Evolutionary conservation across 2,329 filamentous ascomycete species (phyloP).

Genomic region (Allantophomopsis cytisporea): DNA sequence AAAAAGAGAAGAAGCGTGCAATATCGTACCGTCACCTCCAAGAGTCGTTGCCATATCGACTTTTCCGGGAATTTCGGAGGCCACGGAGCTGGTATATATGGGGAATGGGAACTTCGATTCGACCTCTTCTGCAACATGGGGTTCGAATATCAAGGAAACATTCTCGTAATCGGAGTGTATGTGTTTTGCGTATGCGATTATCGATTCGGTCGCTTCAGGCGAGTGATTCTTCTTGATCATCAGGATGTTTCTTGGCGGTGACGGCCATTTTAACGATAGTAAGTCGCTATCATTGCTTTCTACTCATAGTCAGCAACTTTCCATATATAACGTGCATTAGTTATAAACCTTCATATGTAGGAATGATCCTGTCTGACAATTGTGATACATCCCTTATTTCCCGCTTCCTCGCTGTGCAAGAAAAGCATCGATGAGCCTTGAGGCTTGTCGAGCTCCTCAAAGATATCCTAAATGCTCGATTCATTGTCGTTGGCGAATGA

Average conservation of each 20-base stretch:
- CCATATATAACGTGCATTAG: constrained; percentile 5
- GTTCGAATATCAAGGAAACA: constrained; percentile 74
- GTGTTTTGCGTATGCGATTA: constrained; percentile 35
- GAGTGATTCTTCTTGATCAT: constrained; percentile 54
- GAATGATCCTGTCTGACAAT: constrained; percentile 42
- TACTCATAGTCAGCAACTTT: constrained; percentile 26
- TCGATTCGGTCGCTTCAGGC: constrained; percentile 17
- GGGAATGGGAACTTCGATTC: constrained; percentile 61
- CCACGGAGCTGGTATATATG: constrained; percentile 40
- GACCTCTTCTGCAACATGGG: constrained; percentile 55
- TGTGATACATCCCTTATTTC: constrained; percentile 35
- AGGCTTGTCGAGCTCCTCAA: too few relatives aligned
- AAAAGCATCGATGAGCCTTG: constrained; percentile 24
- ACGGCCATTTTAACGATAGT: constrained; percentile 52
- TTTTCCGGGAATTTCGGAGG: constrained; percentile 51
- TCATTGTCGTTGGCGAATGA: too few relatives aligned
- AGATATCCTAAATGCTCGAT: too few relatives aligned
- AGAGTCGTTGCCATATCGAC: constrained; percentile 83
- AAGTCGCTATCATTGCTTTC: constrained; percentile 45
- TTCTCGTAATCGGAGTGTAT: constrained; percentile 68
- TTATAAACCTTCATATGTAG: constrained; percentile 47
- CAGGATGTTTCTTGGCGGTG: constrained; percentile 54
- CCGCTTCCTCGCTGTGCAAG: constrained; percentile 26
- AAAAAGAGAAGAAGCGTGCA: constrained; percentile 78
- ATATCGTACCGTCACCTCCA: constrained; percentile 83